Percentiles rank a stretch among this genome's conserved stretches.
Evolutionary conservation across 208 protist species (phyloP).

Genomic region (Crithidia sp.): DNA sequence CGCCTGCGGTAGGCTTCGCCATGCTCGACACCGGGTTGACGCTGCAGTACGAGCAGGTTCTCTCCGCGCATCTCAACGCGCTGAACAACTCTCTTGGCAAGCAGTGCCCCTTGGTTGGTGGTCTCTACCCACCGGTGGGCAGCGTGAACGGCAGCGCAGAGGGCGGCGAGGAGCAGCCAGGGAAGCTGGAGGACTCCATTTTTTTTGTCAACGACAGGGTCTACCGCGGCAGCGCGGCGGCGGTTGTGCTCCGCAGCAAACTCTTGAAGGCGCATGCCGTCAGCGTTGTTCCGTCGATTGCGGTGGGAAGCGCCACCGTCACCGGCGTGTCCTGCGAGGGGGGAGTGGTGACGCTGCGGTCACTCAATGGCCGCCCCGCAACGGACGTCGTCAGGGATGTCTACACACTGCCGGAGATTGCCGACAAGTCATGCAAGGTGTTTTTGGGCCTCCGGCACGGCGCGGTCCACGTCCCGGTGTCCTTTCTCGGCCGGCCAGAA

Average conservation of each 20-base stretch:
- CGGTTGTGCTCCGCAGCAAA: constrained; percentile 72
- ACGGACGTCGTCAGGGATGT: constrained; percentile 69
- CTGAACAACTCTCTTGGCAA: constrained; percentile 45
- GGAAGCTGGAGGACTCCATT: constrained; percentile 67
- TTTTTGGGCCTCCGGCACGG: constrained; percentile 67
- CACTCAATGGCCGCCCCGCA: constrained; percentile 48
- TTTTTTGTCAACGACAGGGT: constrained; percentile 87
- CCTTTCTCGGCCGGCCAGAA: constrained; percentile 75
- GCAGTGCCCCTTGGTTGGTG: constrained; percentile 64
- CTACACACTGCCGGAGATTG: constrained; percentile 65
- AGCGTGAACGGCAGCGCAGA: constrained; percentile 11
- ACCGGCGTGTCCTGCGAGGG: constrained; percentile 47
- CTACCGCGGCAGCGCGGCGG: constrained; percentile 78
- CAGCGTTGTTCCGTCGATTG: constrained; percentile 83
- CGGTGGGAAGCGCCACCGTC: constrained; percentile 41
- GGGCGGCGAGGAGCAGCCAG: constrained; percentile 12
- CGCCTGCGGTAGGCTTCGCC: constrained; percentile 64
- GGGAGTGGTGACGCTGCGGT: constrained; percentile 48
- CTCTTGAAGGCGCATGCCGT: constrained; percentile 61
- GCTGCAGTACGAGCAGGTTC: constrained; percentile 76
- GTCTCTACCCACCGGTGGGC: constrained; percentile 71
- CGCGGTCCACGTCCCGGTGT: constrained; percentile 61
- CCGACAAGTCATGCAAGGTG: constrained; percentile 61
- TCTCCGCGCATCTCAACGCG: constrained; percentile 60
- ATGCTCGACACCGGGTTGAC: constrained; percentile 70